Evolutionary conservation across 23 red algal species (phyloP), one percentile per base, ranked within the genome.

Genomic region (Gracilariopsis chorda): DNA sequence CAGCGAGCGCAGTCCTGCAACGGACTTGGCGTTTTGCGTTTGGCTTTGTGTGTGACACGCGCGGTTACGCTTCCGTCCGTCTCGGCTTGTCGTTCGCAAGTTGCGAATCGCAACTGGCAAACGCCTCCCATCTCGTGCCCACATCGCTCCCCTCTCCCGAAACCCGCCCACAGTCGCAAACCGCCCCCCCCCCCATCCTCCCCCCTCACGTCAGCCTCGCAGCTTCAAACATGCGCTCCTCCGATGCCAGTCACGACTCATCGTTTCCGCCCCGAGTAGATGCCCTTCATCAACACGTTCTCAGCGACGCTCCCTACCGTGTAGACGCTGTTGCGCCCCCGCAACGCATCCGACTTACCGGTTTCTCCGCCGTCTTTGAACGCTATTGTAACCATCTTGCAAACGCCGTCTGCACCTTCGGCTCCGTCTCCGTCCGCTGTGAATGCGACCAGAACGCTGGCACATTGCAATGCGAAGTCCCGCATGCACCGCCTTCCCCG

Each of bases 401-500:
- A 6, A 34, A 87, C 32, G 82, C 82, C 3, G 67, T 75, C 6
- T 87, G 82, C n/a, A 35, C 59, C 13, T 87, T 87, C 51, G 82
- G 62, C 51, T 33, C 78, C 27, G 70, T 36, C 3, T 10, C 13
- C 9, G 59, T 87, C 24, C 52, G 36, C 29, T 87, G 82, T 20
- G 53, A 61, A 17, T 87, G 82, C 43, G 82, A 87, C 33, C 32
- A 32, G 10, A 23, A 37, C 21, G 37, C 48, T 4, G 82, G 82
- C 41, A 87, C 82, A 13, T 25, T 87, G 62, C 53, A 52, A 44
- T 87, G 82, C 37, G 82, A 87, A 30, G 82, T 87, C 57, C 82
- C 82, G 5, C 19, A 45, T 6, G 34, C 51, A 39, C 70, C 70
- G 11, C 13, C 23, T 28, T 23, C 70, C 41, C 45, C 44, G 2